Conservation (phyloP, 2,329 filamentous ascomycete genomes). For the Cladophialophora chaetospira region DNA sequence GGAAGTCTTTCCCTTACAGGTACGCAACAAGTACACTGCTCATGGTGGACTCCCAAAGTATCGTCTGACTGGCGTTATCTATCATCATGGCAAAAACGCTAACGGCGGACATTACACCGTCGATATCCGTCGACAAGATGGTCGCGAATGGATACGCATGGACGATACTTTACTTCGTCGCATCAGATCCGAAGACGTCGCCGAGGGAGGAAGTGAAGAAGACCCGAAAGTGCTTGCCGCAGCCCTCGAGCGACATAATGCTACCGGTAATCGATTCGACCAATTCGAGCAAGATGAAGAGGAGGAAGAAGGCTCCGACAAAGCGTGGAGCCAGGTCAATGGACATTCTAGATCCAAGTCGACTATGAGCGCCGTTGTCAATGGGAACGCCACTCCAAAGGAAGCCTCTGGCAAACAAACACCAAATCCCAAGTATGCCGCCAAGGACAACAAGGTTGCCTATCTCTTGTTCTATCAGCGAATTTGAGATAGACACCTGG, state of each 20-base stretch:
- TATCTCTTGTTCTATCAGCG: conserved; percentile 95
- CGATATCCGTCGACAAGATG: conserved; percentile 92
- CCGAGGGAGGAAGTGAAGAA: conserved; percentile 80
- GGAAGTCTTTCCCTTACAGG: conserved; percentile 79
- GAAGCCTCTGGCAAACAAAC: conserved; percentile 59
- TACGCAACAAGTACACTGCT: conserved; percentile 64
- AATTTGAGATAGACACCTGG: conserved; percentile 16
- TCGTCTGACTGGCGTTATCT: conserved; percentile 84
- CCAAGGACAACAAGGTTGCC: conserved; percentile 94
- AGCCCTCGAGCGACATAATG: conserved; percentile 65
- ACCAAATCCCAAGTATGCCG: conserved; percentile 57
- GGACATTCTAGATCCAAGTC: conserved; percentile 71
- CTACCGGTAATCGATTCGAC: conserved; percentile 72
- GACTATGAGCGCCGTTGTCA: conserved; percentile 56
- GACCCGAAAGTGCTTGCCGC: conserved; percentile 68
- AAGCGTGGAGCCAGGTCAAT: conserved; percentile 82
- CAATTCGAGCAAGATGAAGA: conserved; percentile 67
- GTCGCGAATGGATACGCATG: conserved; percentile 91
- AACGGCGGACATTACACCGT: conserved; percentile 96
- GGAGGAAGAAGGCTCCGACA: conserved; percentile 58
- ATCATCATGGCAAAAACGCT: conserved; percentile 96
- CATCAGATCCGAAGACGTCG: conserved; percentile 84
- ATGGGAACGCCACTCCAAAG: conserved; percentile 62
- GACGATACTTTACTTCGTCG: conserved; percentile 90
- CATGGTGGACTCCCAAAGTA: conserved; percentile 78